Percentiles rank a stretch among this genome's conserved stretches.
Conservation (phyloP, 352 stramenopile species). For the Chrysophaeum taylorii region DNA sequence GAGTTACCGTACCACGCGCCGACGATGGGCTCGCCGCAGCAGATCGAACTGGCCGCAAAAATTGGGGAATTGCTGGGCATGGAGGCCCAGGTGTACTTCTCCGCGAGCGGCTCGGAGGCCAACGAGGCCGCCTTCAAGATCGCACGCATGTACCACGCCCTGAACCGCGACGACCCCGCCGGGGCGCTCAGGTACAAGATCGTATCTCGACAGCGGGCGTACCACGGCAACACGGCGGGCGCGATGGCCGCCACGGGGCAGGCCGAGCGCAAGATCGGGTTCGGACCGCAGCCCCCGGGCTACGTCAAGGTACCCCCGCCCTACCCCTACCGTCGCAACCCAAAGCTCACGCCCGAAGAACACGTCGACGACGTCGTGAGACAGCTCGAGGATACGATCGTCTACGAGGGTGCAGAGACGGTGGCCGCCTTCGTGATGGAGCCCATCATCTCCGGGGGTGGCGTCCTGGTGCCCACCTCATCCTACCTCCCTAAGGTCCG, state of each 20-base stretch:
- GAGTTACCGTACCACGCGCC: neutral
- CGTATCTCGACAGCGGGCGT: constrained; percentile 70
- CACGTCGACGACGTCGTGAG: constrained; percentile 27
- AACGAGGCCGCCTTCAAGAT: constrained; percentile 79
- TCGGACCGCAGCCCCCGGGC: constrained; percentile 58
- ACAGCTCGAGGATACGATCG: constrained; percentile 61
- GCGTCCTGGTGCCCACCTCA: constrained; percentile 61
- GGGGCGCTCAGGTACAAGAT: constrained; percentile 45
- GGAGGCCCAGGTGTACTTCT: constrained; percentile 59
- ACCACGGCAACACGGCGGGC: constrained; percentile 69
- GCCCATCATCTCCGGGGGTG: constrained; percentile 64
- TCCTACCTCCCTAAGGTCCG: constrained; percentile 64
- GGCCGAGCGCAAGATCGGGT: constrained; percentile 32
- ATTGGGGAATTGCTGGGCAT: neutral
- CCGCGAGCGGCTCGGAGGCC: constrained; percentile 64
- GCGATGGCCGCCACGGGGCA: constrained; percentile 73
- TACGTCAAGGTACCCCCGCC: constrained; percentile 42
- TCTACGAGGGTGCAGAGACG: constrained; percentile 64
- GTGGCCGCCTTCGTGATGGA: constrained; percentile 74
- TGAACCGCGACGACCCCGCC: constrained; percentile 21
- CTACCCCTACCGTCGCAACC: constrained; percentile 56
- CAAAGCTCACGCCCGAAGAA: constrained; percentile 43
- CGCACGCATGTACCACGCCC: constrained; percentile 57
- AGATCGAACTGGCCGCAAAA: constrained; percentile 8
- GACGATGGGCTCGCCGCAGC: neutral